phyloP scores from a whole-genome alignment of 1,284 basidiomycete genomes.

The Tilletia horrida region DNA sequence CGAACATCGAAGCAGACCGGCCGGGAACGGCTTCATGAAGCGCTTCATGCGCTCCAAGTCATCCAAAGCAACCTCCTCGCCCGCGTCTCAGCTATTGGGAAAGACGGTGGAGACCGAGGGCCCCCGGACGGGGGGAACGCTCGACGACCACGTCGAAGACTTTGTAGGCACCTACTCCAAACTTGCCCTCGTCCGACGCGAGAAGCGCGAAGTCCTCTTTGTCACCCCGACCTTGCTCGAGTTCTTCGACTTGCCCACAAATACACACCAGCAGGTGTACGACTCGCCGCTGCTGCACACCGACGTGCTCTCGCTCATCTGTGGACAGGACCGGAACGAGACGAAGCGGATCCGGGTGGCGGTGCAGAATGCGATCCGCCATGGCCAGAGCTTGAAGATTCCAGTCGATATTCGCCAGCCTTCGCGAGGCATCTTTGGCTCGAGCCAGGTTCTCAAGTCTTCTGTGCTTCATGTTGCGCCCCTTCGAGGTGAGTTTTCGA shows the following conservation, averaged over 20 bases:
- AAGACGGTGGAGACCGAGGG: not conserved
- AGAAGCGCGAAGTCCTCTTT: slow-evolving; percentile 30
- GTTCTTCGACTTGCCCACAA: slow-evolving; percentile 20
- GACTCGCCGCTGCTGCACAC: slow-evolving; percentile 24
- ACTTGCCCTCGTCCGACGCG: slow-evolving; percentile 26
- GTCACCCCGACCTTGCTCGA: slow-evolving; percentile 21
- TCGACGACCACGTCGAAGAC: slow-evolving; percentile 28
- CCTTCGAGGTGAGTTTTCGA: slow-evolving; percentile 3
- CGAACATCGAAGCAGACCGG: not conserved
- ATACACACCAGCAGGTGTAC: slow-evolving; percentile 14
- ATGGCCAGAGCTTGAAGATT: slow-evolving; percentile 16
- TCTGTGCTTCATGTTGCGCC: not conserved
- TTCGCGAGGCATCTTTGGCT: not conserved
- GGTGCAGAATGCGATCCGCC: slow-evolving; percentile 14
- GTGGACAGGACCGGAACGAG: slow-evolving; percentile 14
- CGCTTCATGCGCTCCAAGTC: not conserved
- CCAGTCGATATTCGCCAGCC: slow-evolving; percentile 17
- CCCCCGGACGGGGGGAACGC: not conserved
- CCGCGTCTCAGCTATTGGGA: not conserved
- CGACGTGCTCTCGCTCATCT: slow-evolving; percentile 25
- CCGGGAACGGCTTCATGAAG: slow-evolving; percentile 4
- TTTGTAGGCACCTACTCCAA: slow-evolving; percentile 25
- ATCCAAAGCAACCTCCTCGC: not conserved
- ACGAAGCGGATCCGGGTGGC: slow-evolving; percentile 8
- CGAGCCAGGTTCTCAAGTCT: slow-evolving; percentile 1